These are phyloP conservation scores for Fusarium citri DNA, from an alignment of 2,329 filamentous ascomycete species.

Conservation along the genomic window DNA sequence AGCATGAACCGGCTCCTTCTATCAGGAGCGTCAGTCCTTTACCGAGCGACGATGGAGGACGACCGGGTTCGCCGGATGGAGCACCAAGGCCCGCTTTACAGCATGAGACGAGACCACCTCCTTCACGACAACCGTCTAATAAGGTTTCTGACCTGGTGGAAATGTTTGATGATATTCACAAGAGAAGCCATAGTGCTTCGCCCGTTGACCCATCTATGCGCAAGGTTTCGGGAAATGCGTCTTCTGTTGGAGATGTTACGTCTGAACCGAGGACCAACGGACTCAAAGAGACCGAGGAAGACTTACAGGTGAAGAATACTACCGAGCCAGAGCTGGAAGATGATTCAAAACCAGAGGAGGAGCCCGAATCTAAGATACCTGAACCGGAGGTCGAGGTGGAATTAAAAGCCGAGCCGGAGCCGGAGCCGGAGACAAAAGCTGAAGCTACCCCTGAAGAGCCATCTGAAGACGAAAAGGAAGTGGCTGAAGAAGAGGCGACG, in stretches of 20 bases:
- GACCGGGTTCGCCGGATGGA: constrained; percentile 36
- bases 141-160: constrained; percentile 64
- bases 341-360: not conserved
- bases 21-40: constrained; percentile 23
- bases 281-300: not conserved
- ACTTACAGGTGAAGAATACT: not conserved
- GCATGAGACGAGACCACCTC: constrained; percentile 10
- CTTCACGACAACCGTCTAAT: constrained; percentile 49
- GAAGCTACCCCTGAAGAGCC: constrained; percentile 1
- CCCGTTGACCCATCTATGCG: constrained; percentile 38
- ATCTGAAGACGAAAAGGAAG: constrained; percentile 4
- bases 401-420: not conserved
- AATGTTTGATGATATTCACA: constrained; percentile 61
- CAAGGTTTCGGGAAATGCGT: constrained; percentile 19
- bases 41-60: constrained; percentile 22
- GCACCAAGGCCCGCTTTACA: constrained; percentile 34
- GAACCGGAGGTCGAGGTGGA: constrained; percentile 1
- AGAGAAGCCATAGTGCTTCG: constrained; percentile 35
- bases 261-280: constrained; percentile 3
- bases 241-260: constrained; percentile 6
- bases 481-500: not conserved
- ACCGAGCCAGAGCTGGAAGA: not conserved
- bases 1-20: constrained; percentile 14
- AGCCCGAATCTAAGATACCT: not conserved
- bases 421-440: not conserved